Base-by-base conservation (phyloP, 148 eudicot species). In the Silene conica region DNA sequence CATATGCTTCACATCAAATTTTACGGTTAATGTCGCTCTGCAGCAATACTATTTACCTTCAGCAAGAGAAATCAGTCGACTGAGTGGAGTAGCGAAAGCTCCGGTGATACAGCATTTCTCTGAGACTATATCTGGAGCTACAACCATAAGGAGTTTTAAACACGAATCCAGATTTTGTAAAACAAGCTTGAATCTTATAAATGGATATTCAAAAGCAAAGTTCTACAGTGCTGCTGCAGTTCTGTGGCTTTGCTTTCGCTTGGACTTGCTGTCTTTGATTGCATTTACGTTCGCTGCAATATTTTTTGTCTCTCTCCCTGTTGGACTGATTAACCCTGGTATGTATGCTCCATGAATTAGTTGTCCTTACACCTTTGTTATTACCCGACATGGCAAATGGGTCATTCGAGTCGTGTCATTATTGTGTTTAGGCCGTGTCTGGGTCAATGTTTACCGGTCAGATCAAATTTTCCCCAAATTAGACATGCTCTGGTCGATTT, bases 41-140 rank as follows among this genome's bases (percentile, higher is more conserved):
- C 81, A 88, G 92, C 84, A 74, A 77, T 84, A 82, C 73, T 88
- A 88, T 71, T 26, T 86, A 79, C 79, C 85, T 22, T 70, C 89
- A 38, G 89, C 92, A 73, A 71, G 92, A 50, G 92, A 88, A 72
- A 81, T 88, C 41, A 74, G 86, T 15, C 79, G 92, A 56, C 57
- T 88, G 73, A 73, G 66, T 66, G 92, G 92, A 62, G 81, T 84
- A 14, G 73, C 83, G 34, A 82, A 86, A 79, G 87, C 87, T 61
- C 90, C 90, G 25, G 86, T 86, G 7, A 81, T 89, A 74, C 90
- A 89, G 34, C 92, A 86, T 71, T 89, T 89, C 68, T 67, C 88
- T 9, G 92, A 89, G 78, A 89, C 92, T 0, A 84, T 89, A 57
- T 80, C 92, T 15, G 92, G 92, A 26, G 80, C 82, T 70, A 70